Base-by-base conservation (phyloP, 2,329 filamentous ascomycete species). In the Akanthomyces uredinophilus region DNA sequence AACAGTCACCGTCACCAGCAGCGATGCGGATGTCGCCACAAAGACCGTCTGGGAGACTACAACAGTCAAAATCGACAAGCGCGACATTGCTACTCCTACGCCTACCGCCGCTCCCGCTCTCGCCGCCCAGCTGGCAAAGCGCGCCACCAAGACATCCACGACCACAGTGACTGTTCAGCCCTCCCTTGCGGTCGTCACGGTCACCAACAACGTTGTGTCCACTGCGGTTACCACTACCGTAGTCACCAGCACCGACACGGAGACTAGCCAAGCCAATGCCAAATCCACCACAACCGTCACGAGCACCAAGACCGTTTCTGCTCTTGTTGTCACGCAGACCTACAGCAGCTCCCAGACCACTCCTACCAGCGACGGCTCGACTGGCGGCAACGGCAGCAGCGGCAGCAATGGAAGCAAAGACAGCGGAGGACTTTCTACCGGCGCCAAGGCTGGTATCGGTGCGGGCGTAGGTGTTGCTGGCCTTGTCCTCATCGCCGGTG, bases 381-480 rank as follows among this genome's bases (percentile, higher is more conserved):
- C 54, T 1, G 46, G 46, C 27, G 47, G 52, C 51, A 65, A 55
- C 63, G 64, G 20, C 62, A 63, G 64, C 61, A 61, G 50, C 62
- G 44, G 59, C 41, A 50, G 62, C 37, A 59, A 37, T 14, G 16
- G 20, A 7, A 24, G 35, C 20, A 58, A 35, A 8, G 32, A 18
- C 43, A 65, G 63, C 64, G 65, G 67, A 11, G 74, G 76, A 5
- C 71, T 79, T 11, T 75, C 74, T 1, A 76, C 72, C 7, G 77
- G 76, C 32, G 77, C 76, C 64, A 78, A 79, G 73, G 75, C 74
- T 49, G 77, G 77, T 60, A 79, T 79, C 43, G 77, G 77, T 59
- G 73, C 72, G 24, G 77, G 74, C 56, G 73, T 70, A 20, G 76
- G 72, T 64, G 68, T 76, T 24, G 77, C 65, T 57, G 77, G 68